Evolutionary conservation across 345 rosid genomes (phyloP).

Genomic region (Barbarea vulgaris): DNA sequence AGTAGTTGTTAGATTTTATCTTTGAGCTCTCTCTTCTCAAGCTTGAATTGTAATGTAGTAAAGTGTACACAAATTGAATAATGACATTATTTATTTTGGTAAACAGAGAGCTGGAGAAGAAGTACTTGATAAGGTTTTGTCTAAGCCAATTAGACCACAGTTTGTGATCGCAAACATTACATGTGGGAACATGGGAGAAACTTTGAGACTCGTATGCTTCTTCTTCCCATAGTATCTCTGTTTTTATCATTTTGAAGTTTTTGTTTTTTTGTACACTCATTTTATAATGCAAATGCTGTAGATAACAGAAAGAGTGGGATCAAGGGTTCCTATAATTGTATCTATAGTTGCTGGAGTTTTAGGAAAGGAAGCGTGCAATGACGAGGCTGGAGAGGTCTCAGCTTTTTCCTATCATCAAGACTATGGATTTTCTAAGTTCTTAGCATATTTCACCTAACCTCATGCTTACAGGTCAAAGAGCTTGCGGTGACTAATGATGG

Average conservation of each 20-base stretch:
- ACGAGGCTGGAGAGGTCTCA: slow-evolving; percentile 65
- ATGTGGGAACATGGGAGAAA: slow-evolving; percentile 37
- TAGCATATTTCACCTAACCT: neutral
- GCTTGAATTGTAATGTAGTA: neutral
- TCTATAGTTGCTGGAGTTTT: slow-evolving; percentile 54
- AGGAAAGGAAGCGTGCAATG: slow-evolving; percentile 60
- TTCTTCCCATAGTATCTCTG: neutral
- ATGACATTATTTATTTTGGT: neutral
- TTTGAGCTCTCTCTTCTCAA: neutral
- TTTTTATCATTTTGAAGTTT: neutral
- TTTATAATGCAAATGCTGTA: slow-evolving; percentile 28
- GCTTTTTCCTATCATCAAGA: neutral
- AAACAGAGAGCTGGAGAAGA: slow-evolving; percentile 59
- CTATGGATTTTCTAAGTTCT: neutral
- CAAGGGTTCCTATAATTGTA: slow-evolving; percentile 55
- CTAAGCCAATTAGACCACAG: slow-evolving; percentile 64
- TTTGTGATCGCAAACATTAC: slow-evolving; percentile 56
- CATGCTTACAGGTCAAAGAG: slow-evolving; percentile 48
- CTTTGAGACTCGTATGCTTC: slow-evolving; percentile 26
- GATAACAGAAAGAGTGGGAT: slow-evolving; percentile 52
- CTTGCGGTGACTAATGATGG: slow-evolving; percentile 17
- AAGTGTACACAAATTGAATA: neutral
- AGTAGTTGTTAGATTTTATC: neutral
- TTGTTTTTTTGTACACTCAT: no score
- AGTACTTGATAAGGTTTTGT: slow-evolving; percentile 62